phyloP scores from a whole-genome alignment of 768 basidiomycete species.

The Ephemerocybe angulata region DNA sequence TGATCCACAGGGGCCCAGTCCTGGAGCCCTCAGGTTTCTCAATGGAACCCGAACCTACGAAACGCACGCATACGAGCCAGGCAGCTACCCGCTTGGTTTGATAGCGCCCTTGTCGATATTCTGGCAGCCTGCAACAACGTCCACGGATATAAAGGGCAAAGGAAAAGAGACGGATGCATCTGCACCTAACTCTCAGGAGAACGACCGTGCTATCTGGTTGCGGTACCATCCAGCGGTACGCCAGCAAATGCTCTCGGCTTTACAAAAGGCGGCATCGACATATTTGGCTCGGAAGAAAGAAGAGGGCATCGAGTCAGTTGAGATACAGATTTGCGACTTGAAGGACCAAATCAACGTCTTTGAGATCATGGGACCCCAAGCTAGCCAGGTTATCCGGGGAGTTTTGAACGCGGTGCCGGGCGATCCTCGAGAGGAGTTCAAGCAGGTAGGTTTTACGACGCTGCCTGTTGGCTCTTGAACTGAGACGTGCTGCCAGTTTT shows the following conservation, averaged over 20 bases:
- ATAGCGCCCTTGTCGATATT: slow-evolving; percentile 70
- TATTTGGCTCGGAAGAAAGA: slow-evolving; percentile 21
- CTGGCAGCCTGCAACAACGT: slow-evolving; percentile 55
- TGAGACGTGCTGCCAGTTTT: slow-evolving; percentile 49
- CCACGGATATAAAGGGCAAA: slow-evolving; percentile 10
- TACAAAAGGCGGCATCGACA: slow-evolving; percentile 50
- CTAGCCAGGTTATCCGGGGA: slow-evolving; percentile 70
- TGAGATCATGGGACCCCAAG: slow-evolving; percentile 86
- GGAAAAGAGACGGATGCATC: slow-evolving; percentile 11
- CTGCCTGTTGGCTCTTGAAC: not conserved
- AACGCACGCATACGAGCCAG: slow-evolving; percentile 61
- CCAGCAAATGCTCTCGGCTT: slow-evolving; percentile 47
- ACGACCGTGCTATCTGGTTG: slow-evolving; percentile 54
- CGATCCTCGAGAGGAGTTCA: slow-evolving; percentile 53
- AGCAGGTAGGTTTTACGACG: slow-evolving; percentile 39
- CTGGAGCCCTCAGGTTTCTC: slow-evolving; percentile 60
- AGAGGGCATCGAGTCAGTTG: slow-evolving; percentile 21
- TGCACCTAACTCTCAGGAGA: slow-evolving; percentile 3
- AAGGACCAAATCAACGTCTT: slow-evolving; percentile 72
- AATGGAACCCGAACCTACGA: slow-evolving; percentile 64
- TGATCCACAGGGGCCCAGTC: slow-evolving; percentile 59
- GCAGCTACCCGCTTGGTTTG: slow-evolving; percentile 62
- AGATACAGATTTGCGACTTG: slow-evolving; percentile 69
- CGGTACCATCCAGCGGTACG: slow-evolving; percentile 75
- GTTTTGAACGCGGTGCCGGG: slow-evolving; percentile 48